Evolutionary conservation across 2,329 filamentous ascomycete species (phyloP).

Genomic region (Pseudogymnoascus sp.): DNA sequence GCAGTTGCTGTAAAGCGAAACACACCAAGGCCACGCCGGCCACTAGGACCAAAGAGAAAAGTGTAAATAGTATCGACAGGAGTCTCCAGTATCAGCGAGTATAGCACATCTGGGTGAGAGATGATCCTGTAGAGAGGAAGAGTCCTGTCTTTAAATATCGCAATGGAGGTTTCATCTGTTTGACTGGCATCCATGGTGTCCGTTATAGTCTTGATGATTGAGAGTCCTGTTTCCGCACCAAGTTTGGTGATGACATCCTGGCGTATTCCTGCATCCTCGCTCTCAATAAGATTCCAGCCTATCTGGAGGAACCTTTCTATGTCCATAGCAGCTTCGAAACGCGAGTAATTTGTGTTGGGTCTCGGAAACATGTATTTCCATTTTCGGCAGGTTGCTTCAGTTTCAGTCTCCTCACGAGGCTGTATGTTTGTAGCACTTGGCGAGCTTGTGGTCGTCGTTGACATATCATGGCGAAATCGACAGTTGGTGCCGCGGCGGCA

Average conservation of each 20-base stretch:
- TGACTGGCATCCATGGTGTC: constrained; percentile 17
- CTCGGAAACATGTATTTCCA: constrained; percentile 23
- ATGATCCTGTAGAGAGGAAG: constrained; percentile 37
- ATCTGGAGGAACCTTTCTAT: constrained; percentile 20
- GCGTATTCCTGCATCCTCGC: constrained; percentile 20
- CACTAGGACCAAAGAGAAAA: constrained; percentile 36
- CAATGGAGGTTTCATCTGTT: constrained; percentile 14
- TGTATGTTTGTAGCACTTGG: constrained; percentile 13
- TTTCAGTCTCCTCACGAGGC: constrained; percentile 18
- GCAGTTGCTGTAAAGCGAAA: constrained; percentile 27
- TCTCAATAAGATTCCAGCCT: constrained; percentile 20
- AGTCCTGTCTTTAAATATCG: constrained; percentile 25
- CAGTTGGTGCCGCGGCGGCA: constrained; percentile 16
- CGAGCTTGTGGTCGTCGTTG: constrained; percentile 13
- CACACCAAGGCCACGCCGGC: constrained; percentile 30
- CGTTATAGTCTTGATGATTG: constrained; percentile 19
- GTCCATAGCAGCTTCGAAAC: constrained; percentile 16
- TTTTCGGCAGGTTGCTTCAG: constrained; percentile 18
- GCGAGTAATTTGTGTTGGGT: constrained; percentile 14
- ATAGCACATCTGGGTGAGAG: constrained; percentile 34
- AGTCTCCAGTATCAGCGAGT: constrained; percentile 36
- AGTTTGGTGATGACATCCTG: constrained; percentile 22
- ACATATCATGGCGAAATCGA: constrained; percentile 18
- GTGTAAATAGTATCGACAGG: constrained; percentile 38
- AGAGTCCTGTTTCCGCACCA: constrained; percentile 19